phyloP scores from a whole-genome alignment of 805 yeast genomes.

The Barnettozyma pratensis region DNA sequence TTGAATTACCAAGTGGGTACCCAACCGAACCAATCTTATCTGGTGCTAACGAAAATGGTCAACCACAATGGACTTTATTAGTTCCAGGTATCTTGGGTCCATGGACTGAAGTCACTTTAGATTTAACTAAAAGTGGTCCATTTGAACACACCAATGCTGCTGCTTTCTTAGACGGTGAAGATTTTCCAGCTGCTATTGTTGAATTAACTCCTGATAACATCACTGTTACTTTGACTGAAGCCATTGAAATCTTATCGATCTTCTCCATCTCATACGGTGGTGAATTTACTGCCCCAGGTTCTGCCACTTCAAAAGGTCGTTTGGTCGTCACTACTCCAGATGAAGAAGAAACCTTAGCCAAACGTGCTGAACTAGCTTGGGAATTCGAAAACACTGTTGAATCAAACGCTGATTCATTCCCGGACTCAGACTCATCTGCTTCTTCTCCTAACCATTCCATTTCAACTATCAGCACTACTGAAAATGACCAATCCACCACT shows the following conservation, averaged over 20 bases:
- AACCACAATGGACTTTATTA: slow-evolving; percentile 4
- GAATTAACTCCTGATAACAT: neutral
- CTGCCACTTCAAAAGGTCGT: neutral
- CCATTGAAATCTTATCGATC: neutral
- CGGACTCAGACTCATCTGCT: neutral
- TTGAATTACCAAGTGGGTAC: neutral
- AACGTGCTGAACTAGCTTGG: slow-evolving; percentile 1
- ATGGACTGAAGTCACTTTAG: slow-evolving; percentile 6
- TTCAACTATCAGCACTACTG: neutral
- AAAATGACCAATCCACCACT: neutral
- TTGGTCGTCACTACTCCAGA: slow-evolving; percentile 2
- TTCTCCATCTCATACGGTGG: neutral
- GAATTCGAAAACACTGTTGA: neutral
- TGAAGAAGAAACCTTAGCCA: neutral
- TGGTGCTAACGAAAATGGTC: neutral
- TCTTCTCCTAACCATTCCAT: neutral
- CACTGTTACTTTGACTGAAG: neutral
- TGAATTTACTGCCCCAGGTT: neutral
- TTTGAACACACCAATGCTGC: slow-evolving; percentile 1
- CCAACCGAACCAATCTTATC: neutral
- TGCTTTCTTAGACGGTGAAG: slow-evolving; percentile 7
- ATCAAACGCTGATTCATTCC: neutral
- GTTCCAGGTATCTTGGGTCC: slow-evolving; percentile 8
- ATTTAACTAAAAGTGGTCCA: neutral
- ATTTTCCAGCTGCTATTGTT: neutral